These are phyloP conservation scores for Mycena citricolor DNA, from an alignment of 1,284 basidiomycete genomes.

Conservation along the genomic window DNA sequence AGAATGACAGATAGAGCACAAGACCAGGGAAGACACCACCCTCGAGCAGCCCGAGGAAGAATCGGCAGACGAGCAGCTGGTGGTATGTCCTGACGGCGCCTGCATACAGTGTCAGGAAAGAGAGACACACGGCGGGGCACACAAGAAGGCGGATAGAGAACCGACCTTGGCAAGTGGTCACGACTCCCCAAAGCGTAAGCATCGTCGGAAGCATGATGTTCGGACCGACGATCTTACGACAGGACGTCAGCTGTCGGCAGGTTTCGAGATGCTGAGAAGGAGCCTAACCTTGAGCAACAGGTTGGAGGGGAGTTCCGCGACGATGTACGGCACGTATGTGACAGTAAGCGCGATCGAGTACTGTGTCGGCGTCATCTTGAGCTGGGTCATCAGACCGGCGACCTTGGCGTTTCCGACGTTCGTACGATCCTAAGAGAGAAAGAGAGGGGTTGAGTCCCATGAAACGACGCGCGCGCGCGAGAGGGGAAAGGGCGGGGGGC, in stretches of 20 bases:
- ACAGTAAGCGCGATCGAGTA: constrained; percentile 31
- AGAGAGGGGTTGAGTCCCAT: too few species aligned
- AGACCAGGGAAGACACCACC: constrained; percentile 63
- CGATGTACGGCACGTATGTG: constrained; percentile 56
- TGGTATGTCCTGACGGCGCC: constrained; percentile 53
- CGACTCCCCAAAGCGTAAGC: constrained; percentile 57
- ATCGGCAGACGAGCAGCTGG: constrained; percentile 58
- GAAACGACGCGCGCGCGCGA: too few species aligned
- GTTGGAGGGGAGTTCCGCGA: constrained; percentile 60
- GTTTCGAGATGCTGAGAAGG: too few species aligned
- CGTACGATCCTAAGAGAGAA: constrained; percentile 37
- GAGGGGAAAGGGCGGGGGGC: too few species aligned
- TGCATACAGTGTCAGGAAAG: constrained; percentile 7
- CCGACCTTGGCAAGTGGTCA: constrained; percentile 48
- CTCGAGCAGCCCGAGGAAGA: constrained; percentile 66
- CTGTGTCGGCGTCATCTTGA: constrained; percentile 51
- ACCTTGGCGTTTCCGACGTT: constrained; percentile 62
- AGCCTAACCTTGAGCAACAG: constrained; percentile 52
- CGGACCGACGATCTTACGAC: constrained; percentile 49
- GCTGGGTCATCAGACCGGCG: constrained; percentile 54
- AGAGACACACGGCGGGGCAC: too few species aligned
- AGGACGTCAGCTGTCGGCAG: too few species aligned
- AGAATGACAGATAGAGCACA: constrained; percentile 54
- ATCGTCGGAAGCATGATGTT: constrained; percentile 56
- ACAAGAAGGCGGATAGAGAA: too few species aligned